Evolutionary conservation across 108 stramenopile genomes (phyloP), one percentile per base, ranked within the genome.

Genomic region (Skeletonema marinoi): DNA sequence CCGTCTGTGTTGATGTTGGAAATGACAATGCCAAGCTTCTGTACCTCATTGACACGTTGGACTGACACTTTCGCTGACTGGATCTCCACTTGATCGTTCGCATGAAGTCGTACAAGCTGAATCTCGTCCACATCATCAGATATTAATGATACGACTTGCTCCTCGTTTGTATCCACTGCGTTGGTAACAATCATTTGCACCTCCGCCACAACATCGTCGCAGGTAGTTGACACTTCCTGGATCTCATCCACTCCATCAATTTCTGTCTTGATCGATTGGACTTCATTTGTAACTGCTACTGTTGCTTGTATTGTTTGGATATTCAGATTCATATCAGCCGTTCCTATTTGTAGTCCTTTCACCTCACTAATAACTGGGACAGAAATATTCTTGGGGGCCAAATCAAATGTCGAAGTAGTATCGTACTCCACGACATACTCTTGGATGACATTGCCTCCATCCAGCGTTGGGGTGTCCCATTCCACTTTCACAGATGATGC

Each of bases 211-310:
- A 93, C 94, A 62, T 89, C 87, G 74, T 91, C 89, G 48, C 79
- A 88, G n/a, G 88, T 86, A n/a, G 92, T 92, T 5, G 93, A 78
- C 14, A 95, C 76, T 60, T 88, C 85, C 69, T 95, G 94, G 0
- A 95, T 78, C 42, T 96, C 96, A 77, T 96, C 94, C 11, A 91
- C 87, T 17, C 94, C 93, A 11, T 73, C 72, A 9, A 95, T 90
- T 54, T 66, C 56, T 4, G 84, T 75, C 32, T 85, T 78, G 36
- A 96, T 78, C 10, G 90, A 89, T 70, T 96, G 94, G 9, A 86
- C 61, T 68, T 96, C 96, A 73, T 96, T 96, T 29, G 79, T 86
- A 32, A 96, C 96, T 4, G 81, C 88, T 12, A 85, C 88, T 3
- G 89, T 80, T 10, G 89, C 91, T 32, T 73, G 70, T 63, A 96